Conservation (phyloP, 1,284 basidiomycete genomes). For the Gymnopus androsaceus region DNA sequence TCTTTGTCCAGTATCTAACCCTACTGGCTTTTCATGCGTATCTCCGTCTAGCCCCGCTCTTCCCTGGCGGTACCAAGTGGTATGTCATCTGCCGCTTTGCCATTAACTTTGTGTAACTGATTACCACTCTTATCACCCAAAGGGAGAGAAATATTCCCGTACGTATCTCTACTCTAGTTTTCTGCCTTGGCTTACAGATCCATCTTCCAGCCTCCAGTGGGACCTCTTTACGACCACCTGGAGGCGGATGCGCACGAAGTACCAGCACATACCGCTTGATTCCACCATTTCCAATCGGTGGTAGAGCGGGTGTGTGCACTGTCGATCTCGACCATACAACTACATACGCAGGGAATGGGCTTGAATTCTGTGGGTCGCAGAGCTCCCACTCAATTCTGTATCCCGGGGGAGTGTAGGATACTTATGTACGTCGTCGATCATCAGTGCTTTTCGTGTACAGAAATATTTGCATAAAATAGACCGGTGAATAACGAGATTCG, state of each 20-base stretch:
- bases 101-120: slow-evolving; percentile 19
- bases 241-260: slow-evolving; percentile 31
- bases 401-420: not conserved
- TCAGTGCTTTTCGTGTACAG: too few relatives aligned
- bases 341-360: not conserved
- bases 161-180: slow-evolving; percentile 29
- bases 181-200: slow-evolving; percentile 1
- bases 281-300: not conserved
- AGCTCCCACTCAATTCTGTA: not conserved
- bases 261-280: not conserved
- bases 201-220: slow-evolving; percentile 47
- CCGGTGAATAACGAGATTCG: too few relatives aligned
- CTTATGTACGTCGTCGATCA: too few relatives aligned
- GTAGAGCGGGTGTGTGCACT: not conserved
- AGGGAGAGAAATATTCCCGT: slow-evolving; percentile 77
- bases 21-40: slow-evolving; percentile 12
- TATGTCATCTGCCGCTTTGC: slow-evolving; percentile 43
- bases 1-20: slow-evolving; percentile 6
- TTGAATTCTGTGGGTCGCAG: not conserved
- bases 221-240: slow-evolving; percentile 55
- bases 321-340: not conserved
- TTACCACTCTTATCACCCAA: not conserved
- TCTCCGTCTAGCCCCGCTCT: slow-evolving; percentile 58
- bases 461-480: too few relatives aligned
- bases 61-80: slow-evolving; percentile 90